Percentiles rank a stretch among this genome's conserved stretches.
These are phyloP conservation scores for Metschnikowia corniflorae DNA, from an alignment of 805 yeast genomes.

Conservation along the genomic window DNA sequence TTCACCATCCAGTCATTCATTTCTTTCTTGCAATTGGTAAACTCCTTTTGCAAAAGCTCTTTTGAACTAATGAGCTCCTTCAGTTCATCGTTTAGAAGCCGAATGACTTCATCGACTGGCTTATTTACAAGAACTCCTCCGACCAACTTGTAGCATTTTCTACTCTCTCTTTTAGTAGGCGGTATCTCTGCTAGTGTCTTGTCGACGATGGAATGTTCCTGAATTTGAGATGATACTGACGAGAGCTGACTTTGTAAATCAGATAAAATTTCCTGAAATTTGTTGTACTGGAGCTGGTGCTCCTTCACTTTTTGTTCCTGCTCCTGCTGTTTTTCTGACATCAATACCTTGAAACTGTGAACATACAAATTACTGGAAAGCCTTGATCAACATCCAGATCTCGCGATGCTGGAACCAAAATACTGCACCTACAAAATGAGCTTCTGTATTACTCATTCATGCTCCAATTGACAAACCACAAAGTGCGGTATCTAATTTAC, in stretches of 20 bases:
- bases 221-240: conserved; percentile 33
- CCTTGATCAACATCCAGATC: no score
- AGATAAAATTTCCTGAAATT: conserved; percentile 35
- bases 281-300: conserved; percentile 41
- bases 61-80: conserved; percentile 19
- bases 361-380: no score
- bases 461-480: no score
- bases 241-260: conserved; percentile 38
- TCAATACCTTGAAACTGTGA: no score
- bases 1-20: conserved; percentile 40
- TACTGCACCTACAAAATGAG: no score
- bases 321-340: conserved; percentile 17
- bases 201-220: conserved; percentile 41
- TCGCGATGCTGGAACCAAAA: no score
- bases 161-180: conserved; percentile 37
- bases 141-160: conserved; percentile 89
- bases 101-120: conserved; percentile 70
- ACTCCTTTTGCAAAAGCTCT: conserved; percentile 24
- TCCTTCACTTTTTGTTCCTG: conserved; percentile 37
- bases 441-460: no score
- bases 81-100: conserved; percentile 53
- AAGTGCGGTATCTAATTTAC: no score
- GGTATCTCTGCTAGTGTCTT: conserved; percentile 35
- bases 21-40: conserved; percentile 27
- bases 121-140: conserved; percentile 90